phyloP scores from a whole-genome alignment of 495 filamentous ascomycete genomes.

The Podospora fimiseda region DNA sequence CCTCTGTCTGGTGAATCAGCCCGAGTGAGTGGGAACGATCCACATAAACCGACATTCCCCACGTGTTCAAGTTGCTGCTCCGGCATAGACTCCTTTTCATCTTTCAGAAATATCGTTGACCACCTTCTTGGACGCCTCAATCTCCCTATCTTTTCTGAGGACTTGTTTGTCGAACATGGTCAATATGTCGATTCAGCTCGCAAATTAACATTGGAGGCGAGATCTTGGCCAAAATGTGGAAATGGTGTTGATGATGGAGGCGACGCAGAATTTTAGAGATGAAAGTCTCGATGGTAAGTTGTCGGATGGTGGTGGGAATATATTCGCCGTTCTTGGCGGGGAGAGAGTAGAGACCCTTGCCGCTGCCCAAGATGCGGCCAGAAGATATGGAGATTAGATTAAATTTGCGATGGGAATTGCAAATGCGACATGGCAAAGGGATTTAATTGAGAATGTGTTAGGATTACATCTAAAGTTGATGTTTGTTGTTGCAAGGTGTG shows the following conservation, averaged over 20 bases:
- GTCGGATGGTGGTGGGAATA: conserved; percentile 46
- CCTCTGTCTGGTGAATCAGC: no score
- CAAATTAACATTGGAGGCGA: conserved; percentile 42
- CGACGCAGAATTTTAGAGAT: conserved; percentile 24
- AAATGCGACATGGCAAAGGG: no score
- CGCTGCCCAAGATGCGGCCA: conserved; percentile 82
- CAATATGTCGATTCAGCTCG: conserved; percentile 89
- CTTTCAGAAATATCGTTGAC: background rate
- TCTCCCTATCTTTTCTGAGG: conserved; percentile 57
- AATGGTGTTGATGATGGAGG: conserved; percentile 35
- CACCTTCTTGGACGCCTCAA: background rate
- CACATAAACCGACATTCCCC: background rate
- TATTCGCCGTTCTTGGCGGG: no score
- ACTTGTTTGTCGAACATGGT: conserved; percentile 89
- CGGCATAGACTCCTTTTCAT: background rate
- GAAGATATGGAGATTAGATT: no score
- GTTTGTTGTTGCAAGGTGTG: background rate
- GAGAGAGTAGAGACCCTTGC: conserved; percentile 70
- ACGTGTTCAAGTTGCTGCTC: background rate
- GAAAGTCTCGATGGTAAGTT: conserved; percentile 36
- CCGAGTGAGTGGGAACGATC: no score
- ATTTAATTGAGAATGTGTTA: no score
- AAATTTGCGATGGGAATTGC: no score
- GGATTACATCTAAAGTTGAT: no score
- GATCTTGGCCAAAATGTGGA: conserved; percentile 37